Evolutionary conservation across 2,329 filamentous ascomycete genomes (phyloP).

Genomic region (Reticulascus tulasneorum): DNA sequence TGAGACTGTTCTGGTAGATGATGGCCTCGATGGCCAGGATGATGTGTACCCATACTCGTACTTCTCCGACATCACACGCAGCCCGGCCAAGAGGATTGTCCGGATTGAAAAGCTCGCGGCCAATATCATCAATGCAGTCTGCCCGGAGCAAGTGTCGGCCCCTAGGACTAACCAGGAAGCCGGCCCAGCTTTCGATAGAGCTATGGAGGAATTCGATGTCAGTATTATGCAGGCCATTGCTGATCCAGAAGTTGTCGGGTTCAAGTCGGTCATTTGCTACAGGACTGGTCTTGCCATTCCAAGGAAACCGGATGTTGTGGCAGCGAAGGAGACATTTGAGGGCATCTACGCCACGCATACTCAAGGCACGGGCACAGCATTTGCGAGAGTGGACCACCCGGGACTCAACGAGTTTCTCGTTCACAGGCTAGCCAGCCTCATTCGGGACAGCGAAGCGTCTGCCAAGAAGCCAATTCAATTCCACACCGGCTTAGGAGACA

Average conservation of each 20-base stretch:
- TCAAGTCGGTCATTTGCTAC: conserved; percentile 83
- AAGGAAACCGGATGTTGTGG: conserved; percentile 35
- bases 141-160: conserved; percentile 24
- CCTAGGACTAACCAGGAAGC: conserved; percentile 13
- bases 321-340: conserved; percentile 33
- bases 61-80: conserved; percentile 63
- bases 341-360: conserved; percentile 27
- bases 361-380: conserved; percentile 20
- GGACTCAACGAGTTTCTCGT: conserved; percentile 69
- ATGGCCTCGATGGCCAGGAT: conserved; percentile 55
- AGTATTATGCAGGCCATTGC: conserved; percentile 53
- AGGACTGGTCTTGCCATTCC: conserved; percentile 66
- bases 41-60: conserved; percentile 57
- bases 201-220: conserved; percentile 31
- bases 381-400: conserved; percentile 56
- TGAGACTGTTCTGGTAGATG: conserved; percentile 73
- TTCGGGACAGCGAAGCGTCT: conserved; percentile 40
- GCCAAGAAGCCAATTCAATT: conserved; percentile 74
- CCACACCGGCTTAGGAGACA: conserved; percentile 78
- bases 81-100: conserved; percentile 67
- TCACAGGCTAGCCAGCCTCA: conserved; percentile 55
- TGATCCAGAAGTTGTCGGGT: conserved; percentile 68
- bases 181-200: conserved; percentile 26
- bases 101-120: conserved; percentile 72
- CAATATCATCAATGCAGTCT: conserved; percentile 49